Percentiles rank a stretch among this genome's conserved stretches.
phyloP scores from a whole-genome alignment of 2,329 filamentous ascomycete species.

The Plenodomus biglobosus region DNA sequence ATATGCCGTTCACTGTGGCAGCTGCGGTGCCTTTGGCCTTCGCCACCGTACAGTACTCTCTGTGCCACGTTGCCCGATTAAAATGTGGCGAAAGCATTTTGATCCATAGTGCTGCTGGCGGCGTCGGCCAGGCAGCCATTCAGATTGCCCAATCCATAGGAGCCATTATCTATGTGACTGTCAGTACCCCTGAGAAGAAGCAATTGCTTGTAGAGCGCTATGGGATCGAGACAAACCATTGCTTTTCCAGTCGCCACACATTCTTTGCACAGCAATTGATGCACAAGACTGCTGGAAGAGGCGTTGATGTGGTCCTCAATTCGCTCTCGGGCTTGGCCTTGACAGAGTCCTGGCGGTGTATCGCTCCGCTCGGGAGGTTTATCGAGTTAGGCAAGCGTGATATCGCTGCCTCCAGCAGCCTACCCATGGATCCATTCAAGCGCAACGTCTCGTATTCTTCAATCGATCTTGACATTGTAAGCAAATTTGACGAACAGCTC shows the following conservation, averaged over 20 bases:
- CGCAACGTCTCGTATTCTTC: constrained; percentile 10
- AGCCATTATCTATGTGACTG: constrained; percentile 22
- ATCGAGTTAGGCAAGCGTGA: constrained; percentile 26
- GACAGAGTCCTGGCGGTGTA: constrained; percentile 22
- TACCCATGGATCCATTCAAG: constrained; percentile 17
- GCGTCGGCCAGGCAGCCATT: constrained; percentile 27
- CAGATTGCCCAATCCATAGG: constrained; percentile 17
- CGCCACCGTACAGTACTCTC: constrained; percentile 20
- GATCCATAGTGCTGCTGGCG: constrained; percentile 29
- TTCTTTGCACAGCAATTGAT: constrained; percentile 30
- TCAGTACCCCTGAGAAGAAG: constrained; percentile 13
- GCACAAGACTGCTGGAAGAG: constrained; percentile 24
- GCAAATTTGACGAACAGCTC: constrained; percentile 4
- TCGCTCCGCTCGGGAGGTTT: constrained; percentile 39
- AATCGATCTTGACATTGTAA: constrained; percentile 5
- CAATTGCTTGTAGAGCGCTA: constrained; percentile 11
- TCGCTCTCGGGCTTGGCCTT: constrained; percentile 29
- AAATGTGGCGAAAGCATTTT: constrained; percentile 32
- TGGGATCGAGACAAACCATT: constrained; percentile 33
- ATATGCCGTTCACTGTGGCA: constrained; percentile 17
- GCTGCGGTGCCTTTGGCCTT: constrained; percentile 12
- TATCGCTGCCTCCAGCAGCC: constrained; percentile 11
- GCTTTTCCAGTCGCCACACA: constrained; percentile 34
- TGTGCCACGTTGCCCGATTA: constrained; percentile 27
- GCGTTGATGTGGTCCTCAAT: constrained; percentile 44